phyloP scores from a whole-genome alignment of 495 filamentous ascomycete genomes.

The Penicillium paradoxum region DNA sequence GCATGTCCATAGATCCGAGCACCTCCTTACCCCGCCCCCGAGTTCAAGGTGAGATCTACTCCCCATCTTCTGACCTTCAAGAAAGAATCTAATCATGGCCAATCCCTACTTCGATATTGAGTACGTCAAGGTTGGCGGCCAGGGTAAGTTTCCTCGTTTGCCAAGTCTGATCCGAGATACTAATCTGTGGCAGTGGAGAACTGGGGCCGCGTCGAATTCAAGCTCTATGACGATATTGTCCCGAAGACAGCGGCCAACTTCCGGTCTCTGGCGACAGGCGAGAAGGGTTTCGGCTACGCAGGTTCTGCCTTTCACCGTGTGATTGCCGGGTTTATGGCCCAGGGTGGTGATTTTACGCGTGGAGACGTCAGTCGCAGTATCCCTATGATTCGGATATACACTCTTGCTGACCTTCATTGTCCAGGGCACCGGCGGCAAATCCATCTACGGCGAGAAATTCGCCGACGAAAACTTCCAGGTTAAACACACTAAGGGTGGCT shows the following conservation, averaged over 20 bases:
- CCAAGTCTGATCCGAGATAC: not conserved
- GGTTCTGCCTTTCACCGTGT: constrained; percentile 81
- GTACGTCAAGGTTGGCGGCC: not conserved
- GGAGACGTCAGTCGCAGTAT: constrained; percentile 57
- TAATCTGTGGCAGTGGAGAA: not conserved
- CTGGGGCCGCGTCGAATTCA: constrained; percentile 70
- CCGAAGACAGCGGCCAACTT: constrained; percentile 91
- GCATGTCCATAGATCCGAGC: not conserved
- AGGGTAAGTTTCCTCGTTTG: not conserved
- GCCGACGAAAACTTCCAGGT: constrained; percentile 79
- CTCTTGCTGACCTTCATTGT: constrained; percentile 1
- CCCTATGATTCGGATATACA: not conserved
- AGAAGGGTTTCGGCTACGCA: constrained; percentile 80
- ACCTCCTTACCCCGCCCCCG: no score
- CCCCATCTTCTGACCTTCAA: not conserved
- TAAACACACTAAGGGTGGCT: constrained; percentile 73
- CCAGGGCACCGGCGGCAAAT: constrained; percentile 79
- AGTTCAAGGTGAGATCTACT: not conserved
- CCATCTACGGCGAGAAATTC: constrained; percentile 87
- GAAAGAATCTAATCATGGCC: not conserved
- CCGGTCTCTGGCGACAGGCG: constrained; percentile 79
- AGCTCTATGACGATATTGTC: constrained; percentile 74
- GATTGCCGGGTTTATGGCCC: constrained; percentile 87
- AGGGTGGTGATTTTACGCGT: constrained; percentile 38
- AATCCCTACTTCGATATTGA: not conserved